Percentiles rank a stretch among this genome's conserved stretches.
Evolutionary conservation across 2,329 filamentous ascomycete species (phyloP).

Genomic region (Cladosporium colombiae): DNA sequence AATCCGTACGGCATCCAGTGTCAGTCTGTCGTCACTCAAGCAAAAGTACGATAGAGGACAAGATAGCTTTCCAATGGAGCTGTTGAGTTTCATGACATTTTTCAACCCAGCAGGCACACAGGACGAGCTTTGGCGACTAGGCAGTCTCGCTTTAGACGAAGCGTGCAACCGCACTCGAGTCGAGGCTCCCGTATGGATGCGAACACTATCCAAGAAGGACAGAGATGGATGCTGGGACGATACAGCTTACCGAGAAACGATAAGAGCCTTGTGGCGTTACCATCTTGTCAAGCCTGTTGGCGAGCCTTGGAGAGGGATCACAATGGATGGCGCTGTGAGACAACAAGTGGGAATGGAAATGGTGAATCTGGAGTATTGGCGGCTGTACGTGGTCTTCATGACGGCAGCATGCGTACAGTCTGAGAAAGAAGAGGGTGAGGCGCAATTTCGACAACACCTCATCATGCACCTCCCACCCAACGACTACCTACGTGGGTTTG

Average conservation of each 20-base stretch:
- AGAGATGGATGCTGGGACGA: neutral
- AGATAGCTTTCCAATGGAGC: neutral
- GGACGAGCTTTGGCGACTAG: conserved; percentile 6
- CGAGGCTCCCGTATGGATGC: neutral
- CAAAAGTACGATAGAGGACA: neutral
- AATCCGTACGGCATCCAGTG: neutral
- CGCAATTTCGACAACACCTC: neutral
- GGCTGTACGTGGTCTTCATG: neutral
- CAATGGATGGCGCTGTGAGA: conserved; percentile 6
- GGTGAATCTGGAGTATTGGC: neutral
- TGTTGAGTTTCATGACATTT: neutral
- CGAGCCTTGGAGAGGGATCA: neutral
- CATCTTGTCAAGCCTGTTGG: neutral
- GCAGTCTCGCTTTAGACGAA: neutral
- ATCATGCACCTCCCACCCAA: neutral
- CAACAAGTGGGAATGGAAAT: neutral
- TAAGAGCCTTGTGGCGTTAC: neutral
- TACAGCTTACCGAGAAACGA: neutral
- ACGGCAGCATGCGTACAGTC: neutral
- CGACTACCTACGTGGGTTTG: neutral
- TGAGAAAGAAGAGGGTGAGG: neutral
- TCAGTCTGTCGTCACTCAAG: neutral
- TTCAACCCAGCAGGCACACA: neutral
- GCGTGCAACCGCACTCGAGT: neutral
- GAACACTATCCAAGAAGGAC: neutral